phyloP scores from a whole-genome alignment of 352 stramenopile genomes.

The Pythium vanterpoolii region DNA sequence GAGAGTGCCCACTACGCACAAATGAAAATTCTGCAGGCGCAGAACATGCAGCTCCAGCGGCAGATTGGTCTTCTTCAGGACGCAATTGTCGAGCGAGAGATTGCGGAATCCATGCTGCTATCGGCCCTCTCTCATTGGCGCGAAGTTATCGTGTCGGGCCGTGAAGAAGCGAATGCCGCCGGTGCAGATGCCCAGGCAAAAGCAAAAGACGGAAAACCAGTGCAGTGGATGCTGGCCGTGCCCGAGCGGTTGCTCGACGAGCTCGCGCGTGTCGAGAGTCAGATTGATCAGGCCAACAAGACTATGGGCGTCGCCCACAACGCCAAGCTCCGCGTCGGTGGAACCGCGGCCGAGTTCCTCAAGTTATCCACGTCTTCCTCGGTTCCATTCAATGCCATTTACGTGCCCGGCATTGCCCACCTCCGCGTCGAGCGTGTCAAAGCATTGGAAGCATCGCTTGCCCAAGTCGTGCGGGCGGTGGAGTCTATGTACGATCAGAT shows the following conservation, averaged over 20 bases:
- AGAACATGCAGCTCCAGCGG: slow-evolving; percentile 63
- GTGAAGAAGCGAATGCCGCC: slow-evolving; percentile 37
- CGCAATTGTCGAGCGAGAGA: slow-evolving; percentile 30
- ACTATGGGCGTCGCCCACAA: slow-evolving; percentile 9
- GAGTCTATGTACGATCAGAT: slow-evolving; percentile 12
- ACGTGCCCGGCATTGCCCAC: slow-evolving; percentile 16
- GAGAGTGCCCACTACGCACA: slow-evolving; percentile 6
- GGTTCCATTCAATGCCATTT: slow-evolving; percentile 8
- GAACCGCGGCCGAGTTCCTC: slow-evolving; percentile 15
- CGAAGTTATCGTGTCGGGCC: slow-evolving; percentile 34
- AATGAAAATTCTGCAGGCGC: slow-evolving; percentile 43
- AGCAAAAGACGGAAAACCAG: slow-evolving; percentile 20
- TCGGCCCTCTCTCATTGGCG: slow-evolving; percentile 38
- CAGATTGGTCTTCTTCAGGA: slow-evolving; percentile 46
- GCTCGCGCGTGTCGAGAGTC: slow-evolving; percentile 16
- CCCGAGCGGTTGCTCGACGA: slow-evolving; percentile 19
- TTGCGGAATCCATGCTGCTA: slow-evolving; percentile 34
- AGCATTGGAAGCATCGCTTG: slow-evolving; percentile 11
- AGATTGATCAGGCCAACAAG: slow-evolving; percentile 18
- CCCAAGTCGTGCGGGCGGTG: background rate
- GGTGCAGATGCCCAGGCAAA: slow-evolving; percentile 29
- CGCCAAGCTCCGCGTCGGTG: slow-evolving; percentile 19
- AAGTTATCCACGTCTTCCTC: slow-evolving; percentile 13
- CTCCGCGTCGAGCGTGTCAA: slow-evolving; percentile 19
- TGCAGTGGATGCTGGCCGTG: slow-evolving; percentile 25